Evolutionary conservation across 192 early-diverging fungal genomes (phyloP).

Genomic region (Coemansia sp.): DNA sequence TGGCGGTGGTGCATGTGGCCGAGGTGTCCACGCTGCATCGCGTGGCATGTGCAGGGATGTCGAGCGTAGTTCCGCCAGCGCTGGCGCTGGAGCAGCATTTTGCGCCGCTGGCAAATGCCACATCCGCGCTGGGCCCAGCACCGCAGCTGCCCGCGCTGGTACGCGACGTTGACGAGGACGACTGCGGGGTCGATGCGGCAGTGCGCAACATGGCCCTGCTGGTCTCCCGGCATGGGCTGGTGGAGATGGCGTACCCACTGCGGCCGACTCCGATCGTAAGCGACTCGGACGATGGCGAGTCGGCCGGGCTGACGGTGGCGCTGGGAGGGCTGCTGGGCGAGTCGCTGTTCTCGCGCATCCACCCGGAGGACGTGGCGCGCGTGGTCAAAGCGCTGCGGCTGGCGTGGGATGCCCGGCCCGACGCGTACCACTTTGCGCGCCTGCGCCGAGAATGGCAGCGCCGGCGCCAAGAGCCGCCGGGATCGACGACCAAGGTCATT

Average conservation of each 20-base stretch:
- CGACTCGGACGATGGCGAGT: constrained; percentile 20
- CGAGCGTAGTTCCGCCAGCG: constrained; percentile 43
- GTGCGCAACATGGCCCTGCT: constrained; percentile 51
- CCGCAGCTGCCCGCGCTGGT: constrained; percentile 39
- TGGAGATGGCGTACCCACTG: constrained; percentile 56
- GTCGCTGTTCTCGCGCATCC: constrained; percentile 53
- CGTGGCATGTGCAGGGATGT: constrained; percentile 40
- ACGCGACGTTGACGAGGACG: neutral
- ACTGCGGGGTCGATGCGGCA: constrained; percentile 15
- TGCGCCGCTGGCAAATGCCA: constrained; percentile 24
- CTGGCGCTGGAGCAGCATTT: constrained; percentile 50
- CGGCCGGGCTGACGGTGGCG: constrained; percentile 30
- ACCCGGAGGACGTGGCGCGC: constrained; percentile 52
- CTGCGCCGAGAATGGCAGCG: constrained; percentile 59
- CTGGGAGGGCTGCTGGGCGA: constrained; percentile 50
- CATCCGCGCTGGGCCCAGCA: constrained; percentile 34
- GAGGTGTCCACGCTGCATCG: constrained; percentile 56
- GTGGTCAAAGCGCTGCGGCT: constrained; percentile 54
- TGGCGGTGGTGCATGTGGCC: constrained; percentile 55
- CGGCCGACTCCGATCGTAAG: constrained; percentile 23
- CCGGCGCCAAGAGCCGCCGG: constrained; percentile 16
- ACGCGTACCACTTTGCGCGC: constrained; percentile 53
- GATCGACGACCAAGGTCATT: neutral
- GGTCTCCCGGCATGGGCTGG: constrained; percentile 57
- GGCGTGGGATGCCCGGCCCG: constrained; percentile 55